A percentile compares a stretch with the other conserved stretches of the same genome.
Evolutionary conservation across 2,329 filamentous ascomycete species (phyloP).

Genomic region (Aspergillus neoniger): DNA sequence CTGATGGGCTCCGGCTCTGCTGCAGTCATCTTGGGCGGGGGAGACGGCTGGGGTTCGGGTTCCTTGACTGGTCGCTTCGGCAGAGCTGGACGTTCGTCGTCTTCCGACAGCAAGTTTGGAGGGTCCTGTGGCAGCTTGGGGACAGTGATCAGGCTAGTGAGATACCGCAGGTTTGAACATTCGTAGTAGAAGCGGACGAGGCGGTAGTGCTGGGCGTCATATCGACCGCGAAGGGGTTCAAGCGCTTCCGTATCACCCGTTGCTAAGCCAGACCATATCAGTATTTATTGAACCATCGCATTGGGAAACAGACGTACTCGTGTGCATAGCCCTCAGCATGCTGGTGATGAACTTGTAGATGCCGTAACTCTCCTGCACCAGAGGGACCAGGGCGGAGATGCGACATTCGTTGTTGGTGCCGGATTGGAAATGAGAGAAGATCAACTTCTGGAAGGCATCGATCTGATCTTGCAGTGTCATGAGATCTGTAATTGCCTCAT

Average conservation of each 20-base stretch:
- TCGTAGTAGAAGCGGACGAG: constrained; percentile 99
- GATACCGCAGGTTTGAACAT: constrained; percentile 93
- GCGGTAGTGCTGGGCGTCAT: constrained; percentile 94
- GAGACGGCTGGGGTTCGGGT: constrained; percentile 69
- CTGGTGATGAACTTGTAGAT: constrained; percentile 99
- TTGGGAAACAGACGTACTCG: constrained; percentile 58
- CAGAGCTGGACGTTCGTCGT: constrained; percentile 78
- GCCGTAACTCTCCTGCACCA: constrained; percentile 97
- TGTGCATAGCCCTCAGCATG: constrained; percentile 98
- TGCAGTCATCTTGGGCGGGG: constrained; percentile 65
- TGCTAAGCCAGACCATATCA: constrained; percentile 50
- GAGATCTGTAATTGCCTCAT: constrained; percentile 93
- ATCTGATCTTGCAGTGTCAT: constrained; percentile 98
- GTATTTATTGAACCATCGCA: background rate
- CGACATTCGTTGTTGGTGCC: constrained; percentile 94
- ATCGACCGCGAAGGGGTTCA: constrained; percentile 81
- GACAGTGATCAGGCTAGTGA: constrained; percentile 93
- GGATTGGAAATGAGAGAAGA: constrained; percentile 93
- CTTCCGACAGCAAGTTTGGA: constrained; percentile 82
- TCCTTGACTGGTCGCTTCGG: constrained; percentile 72
- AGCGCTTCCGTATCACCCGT: constrained; percentile 93
- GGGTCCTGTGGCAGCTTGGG: constrained; percentile 94
- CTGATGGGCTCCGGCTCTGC: constrained; percentile 88
- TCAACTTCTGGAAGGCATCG: constrained; percentile 96
- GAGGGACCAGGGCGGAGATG: constrained; percentile 87